Evolutionary conservation across 2,329 filamentous ascomycete species (phyloP).

Genomic region (Hypoxylon sp.): DNA sequence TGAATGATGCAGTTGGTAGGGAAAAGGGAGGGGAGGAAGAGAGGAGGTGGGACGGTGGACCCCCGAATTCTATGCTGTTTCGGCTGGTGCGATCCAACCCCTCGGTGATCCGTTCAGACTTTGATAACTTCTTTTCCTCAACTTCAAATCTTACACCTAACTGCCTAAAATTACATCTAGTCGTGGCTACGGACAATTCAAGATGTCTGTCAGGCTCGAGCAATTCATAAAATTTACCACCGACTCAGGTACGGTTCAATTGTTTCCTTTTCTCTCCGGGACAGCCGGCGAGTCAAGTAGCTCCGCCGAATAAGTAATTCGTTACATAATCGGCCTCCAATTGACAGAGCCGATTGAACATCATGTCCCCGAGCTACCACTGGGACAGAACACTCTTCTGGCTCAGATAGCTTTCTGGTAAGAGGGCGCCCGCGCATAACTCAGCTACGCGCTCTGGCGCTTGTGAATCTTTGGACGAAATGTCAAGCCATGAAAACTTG

Average conservation of each 20-base stretch:
- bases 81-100: slow-evolving; percentile 11
- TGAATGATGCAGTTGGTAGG: background rate
- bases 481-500: background rate
- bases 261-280: slow-evolving; percentile 6
- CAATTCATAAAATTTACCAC: slow-evolving; percentile 61
- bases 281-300: slow-evolving; percentile 19
- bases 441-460: background rate
- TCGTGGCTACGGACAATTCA: background rate
- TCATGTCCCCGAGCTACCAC: too few relatives aligned
- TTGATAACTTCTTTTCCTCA: slow-evolving; percentile 2
- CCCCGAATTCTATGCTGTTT: slow-evolving; percentile 10
- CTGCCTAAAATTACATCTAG: too few relatives aligned
- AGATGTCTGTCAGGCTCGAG: slow-evolving; percentile 51
- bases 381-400: too few relatives aligned
- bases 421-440: background rate
- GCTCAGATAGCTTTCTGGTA: too few relatives aligned
- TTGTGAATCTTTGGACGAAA: background rate
- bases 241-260: slow-evolving; percentile 58
- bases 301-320: slow-evolving; percentile 4
- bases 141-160: background rate
- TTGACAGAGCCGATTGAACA: background rate
- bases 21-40: too few relatives aligned
- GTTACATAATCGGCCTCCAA: background rate
- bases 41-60: background rate
- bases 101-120: slow-evolving; percentile 2